Evolutionary conservation across 2,329 filamentous ascomycete species (phyloP).

Genomic region (Pseudogymnoascus sp.): DNA sequence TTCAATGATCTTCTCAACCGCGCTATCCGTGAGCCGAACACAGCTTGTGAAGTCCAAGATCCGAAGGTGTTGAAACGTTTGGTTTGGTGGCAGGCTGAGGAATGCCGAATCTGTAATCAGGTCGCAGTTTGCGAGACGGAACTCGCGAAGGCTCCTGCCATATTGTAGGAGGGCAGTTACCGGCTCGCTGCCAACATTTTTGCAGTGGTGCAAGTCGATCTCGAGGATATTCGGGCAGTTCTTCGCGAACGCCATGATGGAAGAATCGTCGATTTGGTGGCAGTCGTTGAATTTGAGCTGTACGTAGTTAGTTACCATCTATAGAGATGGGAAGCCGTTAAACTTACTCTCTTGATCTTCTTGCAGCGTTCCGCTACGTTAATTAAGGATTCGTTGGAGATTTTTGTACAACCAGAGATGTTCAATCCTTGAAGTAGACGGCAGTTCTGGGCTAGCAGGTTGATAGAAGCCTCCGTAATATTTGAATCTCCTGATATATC

Average conservation of each 20-base stretch:
- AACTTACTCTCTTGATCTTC: conserved; percentile 73
- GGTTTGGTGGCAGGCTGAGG: conserved; percentile 59
- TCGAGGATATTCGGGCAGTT: conserved; percentile 91
- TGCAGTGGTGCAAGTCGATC: conserved; percentile 87
- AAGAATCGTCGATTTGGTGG: conserved; percentile 69
- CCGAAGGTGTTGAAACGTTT: conserved; percentile 75
- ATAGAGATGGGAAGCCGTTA: not conserved
- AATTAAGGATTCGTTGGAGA: conserved; percentile 81
- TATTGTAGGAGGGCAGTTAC: conserved; percentile 72
- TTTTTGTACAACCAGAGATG: conserved; percentile 73
- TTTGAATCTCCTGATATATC: conserved; percentile 77
- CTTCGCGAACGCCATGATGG: conserved; percentile 76
- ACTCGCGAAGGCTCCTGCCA: conserved; percentile 76
- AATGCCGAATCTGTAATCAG: conserved; percentile 85
- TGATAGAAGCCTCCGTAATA: conserved; percentile 74
- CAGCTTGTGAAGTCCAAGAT: conserved; percentile 93
- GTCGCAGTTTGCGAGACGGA: conserved; percentile 78
- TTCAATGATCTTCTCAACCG: conserved; percentile 79
- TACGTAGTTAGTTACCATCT: conserved; percentile 14
- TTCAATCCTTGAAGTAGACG: conserved; percentile 84
- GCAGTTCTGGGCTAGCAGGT: conserved; percentile 72
- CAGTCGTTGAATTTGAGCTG: conserved; percentile 94
- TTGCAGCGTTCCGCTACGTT: conserved; percentile 72
- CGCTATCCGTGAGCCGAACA: conserved; percentile 71
- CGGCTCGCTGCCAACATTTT: conserved; percentile 70